Evolutionary conservation across 2,329 filamentous ascomycete genomes (phyloP).

Genomic region (Rachicladosporium sp.): DNA sequence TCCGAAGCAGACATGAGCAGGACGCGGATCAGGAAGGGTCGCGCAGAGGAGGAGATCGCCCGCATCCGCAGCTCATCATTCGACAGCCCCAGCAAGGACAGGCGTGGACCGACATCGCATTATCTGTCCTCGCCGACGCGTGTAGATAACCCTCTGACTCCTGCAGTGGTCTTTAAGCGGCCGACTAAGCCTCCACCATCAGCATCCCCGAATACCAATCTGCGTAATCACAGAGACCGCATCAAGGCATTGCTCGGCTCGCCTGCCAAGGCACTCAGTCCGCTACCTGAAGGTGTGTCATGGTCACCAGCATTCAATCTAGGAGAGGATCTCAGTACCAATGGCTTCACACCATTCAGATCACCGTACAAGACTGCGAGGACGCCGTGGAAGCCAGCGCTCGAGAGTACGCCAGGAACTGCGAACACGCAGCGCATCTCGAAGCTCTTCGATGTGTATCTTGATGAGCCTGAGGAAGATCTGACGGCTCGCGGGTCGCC

Average conservation of each 20-base stretch:
- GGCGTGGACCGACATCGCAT: slow-evolving; percentile 30
- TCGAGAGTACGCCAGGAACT: slow-evolving; percentile 12
- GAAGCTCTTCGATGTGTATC: slow-evolving; percentile 52
- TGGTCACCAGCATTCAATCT: slow-evolving; percentile 59
- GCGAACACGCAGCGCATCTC: slow-evolving; percentile 15
- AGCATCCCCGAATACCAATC: slow-evolving; percentile 83
- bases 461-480: slow-evolving; percentile 22
- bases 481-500: slow-evolving; percentile 50
- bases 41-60: slow-evolving; percentile 91
- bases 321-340: slow-evolving; percentile 46
- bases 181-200: slow-evolving; percentile 56
- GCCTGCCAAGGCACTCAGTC: slow-evolving; percentile 47
- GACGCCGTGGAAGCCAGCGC: slow-evolving; percentile 22
- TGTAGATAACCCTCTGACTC: slow-evolving; percentile 56
- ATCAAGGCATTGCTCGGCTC: slow-evolving; percentile 74
- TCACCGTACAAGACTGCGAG: slow-evolving; percentile 19
- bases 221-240: slow-evolving; percentile 74
- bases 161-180: slow-evolving; percentile 67
- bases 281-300: slow-evolving; percentile 40
- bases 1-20: slow-evolving; percentile 64
- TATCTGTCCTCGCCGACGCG: slow-evolving; percentile 27
- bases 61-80: slow-evolving; percentile 85
- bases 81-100: slow-evolving; percentile 68
- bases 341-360: slow-evolving; percentile 33
- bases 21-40: slow-evolving; percentile 68